Evolutionary conservation across 768 basidiomycete species (phyloP).

Genomic region (Boletales sp.): DNA sequence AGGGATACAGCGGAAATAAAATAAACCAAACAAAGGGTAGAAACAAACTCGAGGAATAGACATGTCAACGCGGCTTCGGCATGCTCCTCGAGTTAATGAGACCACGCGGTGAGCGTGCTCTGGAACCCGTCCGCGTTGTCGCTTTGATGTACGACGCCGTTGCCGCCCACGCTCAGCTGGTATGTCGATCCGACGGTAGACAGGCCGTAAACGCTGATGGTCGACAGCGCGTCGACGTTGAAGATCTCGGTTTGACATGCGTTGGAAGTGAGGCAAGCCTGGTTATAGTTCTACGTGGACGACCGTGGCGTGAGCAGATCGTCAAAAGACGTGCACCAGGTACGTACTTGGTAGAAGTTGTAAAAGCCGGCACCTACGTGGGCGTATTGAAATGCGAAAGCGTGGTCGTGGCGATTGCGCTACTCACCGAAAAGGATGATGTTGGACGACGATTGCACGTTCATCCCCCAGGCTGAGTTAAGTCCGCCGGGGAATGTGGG

Average conservation of each 20-base stretch:
- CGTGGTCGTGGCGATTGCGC: no score
- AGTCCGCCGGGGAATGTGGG: constrained; percentile 10
- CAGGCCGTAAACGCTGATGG: constrained; percentile 38
- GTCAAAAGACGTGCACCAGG: not conserved
- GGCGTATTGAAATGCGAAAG: no score
- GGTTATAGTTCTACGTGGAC: constrained; percentile 32
- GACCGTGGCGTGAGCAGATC: not conserved
- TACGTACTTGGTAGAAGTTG: not conserved
- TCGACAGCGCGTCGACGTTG: constrained; percentile 37
- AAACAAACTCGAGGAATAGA: no score
- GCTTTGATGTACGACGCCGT: constrained; percentile 32
- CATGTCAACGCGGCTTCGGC: not conserved
- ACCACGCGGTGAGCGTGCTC: constrained; percentile 33
- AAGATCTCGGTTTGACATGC: constrained; percentile 40
- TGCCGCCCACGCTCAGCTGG: constrained; percentile 36
- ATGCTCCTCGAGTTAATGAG: not conserved
- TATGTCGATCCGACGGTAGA: constrained; percentile 42
- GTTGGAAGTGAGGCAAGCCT: constrained; percentile 32
- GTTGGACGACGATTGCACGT: constrained; percentile 27
- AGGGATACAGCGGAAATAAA: no score
- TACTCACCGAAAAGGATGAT: constrained; percentile 38
- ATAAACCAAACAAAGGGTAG: no score
- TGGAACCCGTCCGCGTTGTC: constrained; percentile 41
- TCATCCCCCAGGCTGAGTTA: constrained; percentile 9
- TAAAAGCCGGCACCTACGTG: no score